A percentile compares a stretch with the other conserved stretches of the same genome.
Conservation (phyloP, 441 rosid genomes). For the Croton setiger region DNA sequence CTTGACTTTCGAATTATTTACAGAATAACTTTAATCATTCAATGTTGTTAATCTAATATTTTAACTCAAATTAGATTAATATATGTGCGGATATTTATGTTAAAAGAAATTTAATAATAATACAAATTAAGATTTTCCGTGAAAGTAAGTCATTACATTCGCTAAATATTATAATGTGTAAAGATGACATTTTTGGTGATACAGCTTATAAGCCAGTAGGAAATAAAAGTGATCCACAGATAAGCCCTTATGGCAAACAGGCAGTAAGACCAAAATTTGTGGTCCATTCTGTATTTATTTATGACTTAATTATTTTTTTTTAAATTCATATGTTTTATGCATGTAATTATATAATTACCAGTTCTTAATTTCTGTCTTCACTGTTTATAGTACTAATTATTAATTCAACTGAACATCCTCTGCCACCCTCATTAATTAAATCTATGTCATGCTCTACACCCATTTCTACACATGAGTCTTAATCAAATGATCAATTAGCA, state of each 20-base stretch:
- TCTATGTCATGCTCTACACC: not conserved
- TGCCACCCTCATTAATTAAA: not conserved
- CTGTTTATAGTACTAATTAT: not conserved
- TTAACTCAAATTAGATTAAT: too few relatives aligned
- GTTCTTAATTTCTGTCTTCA: not conserved
- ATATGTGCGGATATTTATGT: too few relatives aligned
- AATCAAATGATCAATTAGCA: too few relatives aligned
- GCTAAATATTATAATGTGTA: not conserved
- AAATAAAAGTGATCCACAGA: not conserved
- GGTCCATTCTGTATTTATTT: not conserved
- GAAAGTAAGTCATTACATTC: too few relatives aligned
- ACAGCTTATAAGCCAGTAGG: not conserved
- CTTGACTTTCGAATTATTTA: too few relatives aligned
- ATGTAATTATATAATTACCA: not conserved
- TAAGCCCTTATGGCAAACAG: not conserved
- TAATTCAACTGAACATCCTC: conserved; percentile 13
- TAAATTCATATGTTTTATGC: not conserved
- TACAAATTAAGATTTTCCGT: too few relatives aligned
- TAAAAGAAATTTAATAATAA: too few relatives aligned
- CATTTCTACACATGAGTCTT: too few relatives aligned
- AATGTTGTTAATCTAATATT: too few relatives aligned
- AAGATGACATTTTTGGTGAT: not conserved
- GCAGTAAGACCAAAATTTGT: not conserved
- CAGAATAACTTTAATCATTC: too few relatives aligned
- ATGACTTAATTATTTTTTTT: not conserved